Percentiles rank a stretch among this genome's conserved stretches.
These are phyloP conservation scores for Cytidiella melzeri DNA, from an alignment of 768 basidiomycete species.

Conservation along the genomic window DNA sequence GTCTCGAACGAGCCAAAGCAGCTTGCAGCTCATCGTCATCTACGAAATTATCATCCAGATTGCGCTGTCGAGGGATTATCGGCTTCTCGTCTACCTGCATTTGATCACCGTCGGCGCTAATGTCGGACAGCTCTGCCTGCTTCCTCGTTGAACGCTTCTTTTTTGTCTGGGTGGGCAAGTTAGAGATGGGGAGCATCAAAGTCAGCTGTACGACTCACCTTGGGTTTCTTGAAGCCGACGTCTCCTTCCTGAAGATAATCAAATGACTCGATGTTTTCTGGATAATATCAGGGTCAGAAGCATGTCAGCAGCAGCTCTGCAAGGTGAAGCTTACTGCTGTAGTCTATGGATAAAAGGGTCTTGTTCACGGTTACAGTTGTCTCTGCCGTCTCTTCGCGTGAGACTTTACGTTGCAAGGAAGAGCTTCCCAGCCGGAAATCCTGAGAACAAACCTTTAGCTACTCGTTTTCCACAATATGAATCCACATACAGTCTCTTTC, in stretches of 20 bases:
- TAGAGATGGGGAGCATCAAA: background rate
- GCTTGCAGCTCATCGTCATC: constrained; percentile 99
- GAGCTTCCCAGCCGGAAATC: constrained; percentile 84
- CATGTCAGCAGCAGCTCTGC: background rate
- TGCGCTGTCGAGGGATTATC: constrained; percentile 57
- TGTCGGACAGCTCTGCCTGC: constrained; percentile 47
- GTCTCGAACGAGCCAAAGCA: constrained; percentile 78
- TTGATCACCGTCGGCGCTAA: constrained; percentile 36
- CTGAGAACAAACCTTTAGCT: constrained; percentile 37
- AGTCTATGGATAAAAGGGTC: constrained; percentile 79
- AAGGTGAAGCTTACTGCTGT: constrained; percentile 62
- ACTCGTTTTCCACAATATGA: too few relatives aligned
- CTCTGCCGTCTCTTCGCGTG: constrained; percentile 37
- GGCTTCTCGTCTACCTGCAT: constrained; percentile 84
- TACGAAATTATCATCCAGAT: constrained; percentile 85
- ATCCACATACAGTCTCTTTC: constrained; percentile 52
- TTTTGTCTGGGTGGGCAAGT: constrained; percentile 63
- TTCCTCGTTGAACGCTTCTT: constrained; percentile 82
- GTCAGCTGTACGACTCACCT: constrained; percentile 51
- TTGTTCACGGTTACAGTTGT: constrained; percentile 65
- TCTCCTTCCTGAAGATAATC: constrained; percentile 93
- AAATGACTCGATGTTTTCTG: constrained; percentile 79
- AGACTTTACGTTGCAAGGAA: constrained; percentile 31
- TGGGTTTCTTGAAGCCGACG: constrained; percentile 91
- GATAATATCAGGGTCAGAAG: background rate